Evolutionary conservation across 2,329 filamentous ascomycete species (phyloP).

Genomic region (Cercospora sesami): DNA sequence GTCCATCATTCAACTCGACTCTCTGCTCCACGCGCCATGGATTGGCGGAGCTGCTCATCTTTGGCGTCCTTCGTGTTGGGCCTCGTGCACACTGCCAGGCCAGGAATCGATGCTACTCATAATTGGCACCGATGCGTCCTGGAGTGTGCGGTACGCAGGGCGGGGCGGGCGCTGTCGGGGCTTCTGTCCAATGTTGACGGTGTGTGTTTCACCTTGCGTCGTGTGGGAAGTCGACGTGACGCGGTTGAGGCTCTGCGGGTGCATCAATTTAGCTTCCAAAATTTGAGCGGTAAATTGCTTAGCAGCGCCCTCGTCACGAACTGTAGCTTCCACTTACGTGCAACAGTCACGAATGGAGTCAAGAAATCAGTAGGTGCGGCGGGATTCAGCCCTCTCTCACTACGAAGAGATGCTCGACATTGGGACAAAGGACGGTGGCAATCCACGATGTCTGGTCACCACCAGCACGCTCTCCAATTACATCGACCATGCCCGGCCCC

Average conservation of each 20-base stretch:
- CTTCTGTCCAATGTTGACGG: not conserved
- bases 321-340: not conserved
- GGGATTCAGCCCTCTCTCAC: not conserved
- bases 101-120: constrained; percentile 14
- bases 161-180: not conserved
- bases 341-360: not conserved
- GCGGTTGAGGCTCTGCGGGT: not conserved
- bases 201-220: not conserved
- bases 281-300: not conserved
- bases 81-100: constrained; percentile 8
- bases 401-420: constrained; percentile 22
- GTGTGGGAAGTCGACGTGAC: not conserved
- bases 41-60: constrained; percentile 35
- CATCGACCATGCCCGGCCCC: constrained; percentile 68
- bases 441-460: constrained; percentile 69
- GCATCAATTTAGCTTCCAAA: not conserved
- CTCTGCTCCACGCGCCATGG: constrained; percentile 62
- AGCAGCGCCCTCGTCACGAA: not conserved
- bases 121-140: constrained; percentile 2
- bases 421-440: constrained; percentile 22
- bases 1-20: constrained; percentile 76
- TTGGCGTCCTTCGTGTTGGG: constrained; percentile 3
- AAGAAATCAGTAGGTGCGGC: not conserved
- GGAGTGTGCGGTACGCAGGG: not conserved
- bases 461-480: constrained; percentile 66